Percentiles rank a stretch among this genome's conserved stretches.
Evolutionary conservation across 2,329 filamentous ascomycete species (phyloP).

Genomic region (Pestalotiopsis fici): DNA sequence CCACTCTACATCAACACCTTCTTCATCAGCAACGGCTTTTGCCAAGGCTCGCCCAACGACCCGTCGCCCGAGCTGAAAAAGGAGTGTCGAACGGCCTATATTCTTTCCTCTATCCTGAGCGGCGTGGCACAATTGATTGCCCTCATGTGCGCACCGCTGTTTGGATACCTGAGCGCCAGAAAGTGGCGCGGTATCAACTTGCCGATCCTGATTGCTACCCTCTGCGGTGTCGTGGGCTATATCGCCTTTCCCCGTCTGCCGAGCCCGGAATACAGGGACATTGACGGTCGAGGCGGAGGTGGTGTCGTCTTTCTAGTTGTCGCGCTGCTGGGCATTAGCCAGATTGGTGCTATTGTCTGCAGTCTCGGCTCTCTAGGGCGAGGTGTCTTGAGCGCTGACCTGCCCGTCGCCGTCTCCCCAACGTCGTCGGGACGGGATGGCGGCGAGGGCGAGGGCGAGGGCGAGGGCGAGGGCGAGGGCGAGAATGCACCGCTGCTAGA

Average conservation of each 20-base stretch:
- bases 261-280: slow-evolving; percentile 72
- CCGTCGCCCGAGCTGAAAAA: slow-evolving; percentile 76
- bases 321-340: slow-evolving; percentile 81
- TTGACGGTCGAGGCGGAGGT: slow-evolving; percentile 66
- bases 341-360: slow-evolving; percentile 96
- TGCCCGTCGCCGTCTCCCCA: slow-evolving; percentile 18
- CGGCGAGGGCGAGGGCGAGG: too few species aligned
- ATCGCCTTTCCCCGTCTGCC: slow-evolving; percentile 71
- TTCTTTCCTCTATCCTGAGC: slow-evolving; percentile 82
- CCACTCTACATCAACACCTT: slow-evolving; percentile 91
- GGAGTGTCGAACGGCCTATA: slow-evolving; percentile 83
- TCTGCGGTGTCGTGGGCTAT: slow-evolving; percentile 79
- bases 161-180: slow-evolving; percentile 77
- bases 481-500: slow-evolving; percentile 40
- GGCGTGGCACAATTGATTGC: slow-evolving; percentile 88
- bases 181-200: slow-evolving; percentile 66
- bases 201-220: slow-evolving; percentile 71
- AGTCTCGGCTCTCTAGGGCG: slow-evolving; percentile 85
- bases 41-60: slow-evolving; percentile 65
- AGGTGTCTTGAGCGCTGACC: slow-evolving; percentile 66
- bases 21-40: slow-evolving; percentile 80
- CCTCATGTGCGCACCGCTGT: slow-evolving; percentile 80
- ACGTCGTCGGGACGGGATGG: slow-evolving; percentile 8
- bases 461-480: too few species aligned
- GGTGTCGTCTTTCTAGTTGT: slow-evolving; percentile 74